Base-by-base conservation (phyloP, 768 basidiomycete species). In the Tylopilus vinaceipallidus region DNA sequence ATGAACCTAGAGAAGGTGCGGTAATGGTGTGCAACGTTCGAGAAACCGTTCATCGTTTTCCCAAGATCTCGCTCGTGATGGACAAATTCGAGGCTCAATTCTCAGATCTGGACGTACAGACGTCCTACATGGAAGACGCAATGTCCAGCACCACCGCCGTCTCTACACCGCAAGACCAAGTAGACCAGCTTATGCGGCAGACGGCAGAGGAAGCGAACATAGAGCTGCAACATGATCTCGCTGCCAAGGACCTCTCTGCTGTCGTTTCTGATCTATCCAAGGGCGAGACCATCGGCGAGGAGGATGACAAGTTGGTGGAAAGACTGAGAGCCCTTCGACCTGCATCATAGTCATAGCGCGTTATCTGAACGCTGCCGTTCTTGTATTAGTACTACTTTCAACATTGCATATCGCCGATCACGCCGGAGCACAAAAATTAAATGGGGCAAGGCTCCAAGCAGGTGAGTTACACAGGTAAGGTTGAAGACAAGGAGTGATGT, bases 1-100 rank as follows among this genome's bases (percentile, higher is more conserved):
- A 99, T 99, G 97, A 98, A 99, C 74, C 80, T 98, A 49, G 97
- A 99, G 61, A 80, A 87, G 66, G 95, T 97, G 62, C 64, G 84
- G 24, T 35, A 3, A 16, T 6, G 19, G 14, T 8, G 16, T 0
- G 13, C 39, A 14, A 27, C 13, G 38, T 13, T 41, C 24, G 34
- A 36, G 17, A 20, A 46, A 19, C 14, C 19, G 13, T 32, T 30
- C 32, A 45, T 27, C 8, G 12, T 43, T 30, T 42, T 27, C 16
- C 35, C 65, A 98, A n/a, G 95, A 98, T 99, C 63, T 95, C 97
- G 12, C 70, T 91, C 47, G 92, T 99, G 29, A 98, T 99, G 97
- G 97, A 98, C 75, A 98, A 94, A 73, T 99, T 99, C 71, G 97
- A 99, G 69, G 57, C 84, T 6, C 95, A 98, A 59, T 98, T 98